Evolutionary conservation across 352 stramenopile species (phyloP), one percentile per base, ranked within the genome.

Genomic region (Phytophthora pinifolia): DNA sequence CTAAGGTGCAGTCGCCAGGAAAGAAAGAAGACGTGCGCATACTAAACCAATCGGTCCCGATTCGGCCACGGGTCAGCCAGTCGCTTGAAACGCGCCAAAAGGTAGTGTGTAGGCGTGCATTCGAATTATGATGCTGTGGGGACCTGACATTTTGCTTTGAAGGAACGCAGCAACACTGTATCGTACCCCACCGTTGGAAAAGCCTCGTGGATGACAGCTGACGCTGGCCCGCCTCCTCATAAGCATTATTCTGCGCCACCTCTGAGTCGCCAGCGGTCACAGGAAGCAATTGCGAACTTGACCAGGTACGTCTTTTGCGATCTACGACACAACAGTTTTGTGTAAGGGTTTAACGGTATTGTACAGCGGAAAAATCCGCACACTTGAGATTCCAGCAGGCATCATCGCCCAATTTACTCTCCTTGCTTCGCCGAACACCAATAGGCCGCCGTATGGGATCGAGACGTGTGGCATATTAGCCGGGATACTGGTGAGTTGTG

Each of bases 401-500:
- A 68, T 96, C 22, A 84, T 94, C 8, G 60, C 62, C 14, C 65
- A 92, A 56, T 96, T 96, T 46, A 90, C 80, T 9, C 51, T 72
- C 9, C 72, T 96, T 35, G 84, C 86, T n/a, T 72, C 78, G 6
- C 72, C 79, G 10, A 96, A 96, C 59, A 96, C 86, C 6, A 79
- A 79, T 25, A 58, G 58, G 41, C 66, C 55, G 20, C 85, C 83
- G 15, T 79, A 96, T 38, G 88, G 88, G 9, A 93, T 97, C 37
- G 89, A 97, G 59, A 96, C 89, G 4, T 97, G 89, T 59, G 89
- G 89, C 10, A 96, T 97, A 39, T 70, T 97, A 32, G 83, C 86
- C 13, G 88, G 83, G 9, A 72, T 86, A 37, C 47, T 94, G 63
- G 80, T 92, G 69, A n/a, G 70, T 55, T 27, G 22, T 4, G 22